Evolutionary conservation across 164 flowering plant genomes (phyloP), one percentile per base, ranked within the genome.

Genomic region (Stephania cephalantha): DNA sequence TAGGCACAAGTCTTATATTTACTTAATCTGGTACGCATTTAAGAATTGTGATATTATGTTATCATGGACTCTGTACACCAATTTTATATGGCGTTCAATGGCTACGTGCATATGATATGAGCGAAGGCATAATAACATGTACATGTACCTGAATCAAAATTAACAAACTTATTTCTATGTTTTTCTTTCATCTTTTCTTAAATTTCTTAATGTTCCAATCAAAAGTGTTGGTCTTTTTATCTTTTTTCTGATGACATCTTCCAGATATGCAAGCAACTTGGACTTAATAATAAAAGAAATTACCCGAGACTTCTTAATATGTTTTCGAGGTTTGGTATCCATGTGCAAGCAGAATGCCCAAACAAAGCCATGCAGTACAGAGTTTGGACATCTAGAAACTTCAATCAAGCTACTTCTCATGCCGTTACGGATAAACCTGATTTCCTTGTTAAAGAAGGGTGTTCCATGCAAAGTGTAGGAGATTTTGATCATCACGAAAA

Each of bases 251-350:
- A 8, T 74, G 22, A 61, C 15, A 81, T 18, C 67, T 66, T 53
- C 70, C 89, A 95, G 99, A 83, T 92, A 2, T 86, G 88, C 77
- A 82, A 81, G 83, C 86, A 90, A 77, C 95, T 96, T 74, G 97
- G 95, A 73, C 73, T 96, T 77, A 83, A 82, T 76, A 84, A 80
- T 79, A 96, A 92, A 81, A 87, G 74, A 82, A 80, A 82, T 81
- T 79, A 90, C 78, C 78, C 72, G 68, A 88, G 97, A 67, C 79
- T 87, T 75, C 71, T 78, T 45, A 80, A 75, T 81, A 85, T 92
- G 88, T 81, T 82, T 73, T 75, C 84, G 46, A 89, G 88, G 78
- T 89, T 86, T 84, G 95, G 93, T 53, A 84, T 92, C 88, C 85
- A 82, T 78, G 75, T 83, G 61, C 87, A 84, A 44, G 77, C 84